phyloP scores from a whole-genome alignment of 495 filamentous ascomycete genomes.

The Aspergillus kassunensis region DNA sequence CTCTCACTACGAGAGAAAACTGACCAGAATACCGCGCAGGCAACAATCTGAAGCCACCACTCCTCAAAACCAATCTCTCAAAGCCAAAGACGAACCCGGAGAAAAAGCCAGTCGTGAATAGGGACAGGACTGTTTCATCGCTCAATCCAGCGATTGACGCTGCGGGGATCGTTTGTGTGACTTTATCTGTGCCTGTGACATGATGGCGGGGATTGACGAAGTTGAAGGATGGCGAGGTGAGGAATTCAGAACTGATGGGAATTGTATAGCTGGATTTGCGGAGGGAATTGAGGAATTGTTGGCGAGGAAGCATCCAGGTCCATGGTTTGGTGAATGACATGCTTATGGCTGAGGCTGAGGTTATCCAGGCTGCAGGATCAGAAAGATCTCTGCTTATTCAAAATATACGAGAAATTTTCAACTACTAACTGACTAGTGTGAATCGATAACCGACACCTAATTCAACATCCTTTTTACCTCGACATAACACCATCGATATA shows the following conservation, averaged over 20 bases:
- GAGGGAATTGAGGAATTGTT: conserved; percentile 13
- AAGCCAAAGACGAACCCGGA: conserved; percentile 16
- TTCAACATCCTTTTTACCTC: background rate
- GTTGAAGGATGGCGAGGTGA: conserved; percentile 10
- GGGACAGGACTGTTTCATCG: conserved; percentile 15
- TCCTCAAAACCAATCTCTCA: conserved; percentile 12
- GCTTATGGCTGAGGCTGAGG: too few relatives aligned
- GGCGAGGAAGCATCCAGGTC: background rate
- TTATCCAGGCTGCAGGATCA: too few relatives aligned
- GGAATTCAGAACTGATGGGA: conserved; percentile 13
- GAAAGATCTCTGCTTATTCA: too few relatives aligned
- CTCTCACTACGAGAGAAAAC: too few relatives aligned
- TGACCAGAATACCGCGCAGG: background rate
- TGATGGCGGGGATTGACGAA: conserved; percentile 19
- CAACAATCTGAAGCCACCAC: conserved; percentile 12
- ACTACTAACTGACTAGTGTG: too few relatives aligned
- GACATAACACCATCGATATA: background rate
- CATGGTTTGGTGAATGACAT: background rate
- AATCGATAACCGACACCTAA: too few relatives aligned
- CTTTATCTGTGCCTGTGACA: conserved; percentile 8
- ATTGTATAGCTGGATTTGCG: conserved; percentile 5
- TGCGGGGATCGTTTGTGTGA: conserved; percentile 13
- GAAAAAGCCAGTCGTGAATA: conserved; percentile 19
- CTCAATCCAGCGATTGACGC: conserved; percentile 11
- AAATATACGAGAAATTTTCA: too few relatives aligned